A percentile compares a stretch with the other conserved stretches of the same genome.
Evolutionary conservation across 2,329 filamentous ascomycete species (phyloP).

Genomic region (Pyrenophora graminea): DNA sequence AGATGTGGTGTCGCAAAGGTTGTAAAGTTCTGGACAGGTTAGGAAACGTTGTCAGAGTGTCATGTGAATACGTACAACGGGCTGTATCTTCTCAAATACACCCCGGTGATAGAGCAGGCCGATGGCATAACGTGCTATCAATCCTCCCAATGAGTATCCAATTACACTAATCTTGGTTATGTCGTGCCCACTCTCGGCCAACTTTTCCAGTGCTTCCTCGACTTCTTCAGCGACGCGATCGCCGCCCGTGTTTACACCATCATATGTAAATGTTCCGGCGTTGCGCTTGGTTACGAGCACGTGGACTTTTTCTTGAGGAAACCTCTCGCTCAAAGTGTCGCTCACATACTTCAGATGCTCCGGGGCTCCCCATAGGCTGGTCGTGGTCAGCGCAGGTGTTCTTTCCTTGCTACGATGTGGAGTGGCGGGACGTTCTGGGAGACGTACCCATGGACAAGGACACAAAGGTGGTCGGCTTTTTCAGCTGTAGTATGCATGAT

Average conservation of each 20-base stretch:
- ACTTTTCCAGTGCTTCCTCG: slow-evolving; percentile 59
- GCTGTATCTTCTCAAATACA: slow-evolving; percentile 76
- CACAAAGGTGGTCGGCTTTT: slow-evolving; percentile 69
- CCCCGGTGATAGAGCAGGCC: slow-evolving; percentile 82
- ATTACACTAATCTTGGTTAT: slow-evolving; percentile 84
- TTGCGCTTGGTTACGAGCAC: slow-evolving; percentile 75
- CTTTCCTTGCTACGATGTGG: slow-evolving; percentile 1
- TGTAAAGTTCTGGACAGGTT: slow-evolving; percentile 73
- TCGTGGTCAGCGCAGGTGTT: slow-evolving; percentile 17
- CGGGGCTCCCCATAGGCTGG: slow-evolving; percentile 78
- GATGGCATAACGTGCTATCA: slow-evolving; percentile 84
- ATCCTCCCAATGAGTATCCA: slow-evolving; percentile 86
- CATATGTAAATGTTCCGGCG: slow-evolving; percentile 69
- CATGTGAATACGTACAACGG: slow-evolving; percentile 65
- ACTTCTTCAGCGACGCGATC: slow-evolving; percentile 68
- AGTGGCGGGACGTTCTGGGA: slow-evolving; percentile 1
- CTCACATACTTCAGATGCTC: slow-evolving; percentile 71
- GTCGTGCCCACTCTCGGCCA: slow-evolving; percentile 65
- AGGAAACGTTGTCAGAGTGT: slow-evolving; percentile 5
- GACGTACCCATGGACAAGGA: slow-evolving; percentile 74
- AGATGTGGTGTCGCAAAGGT: slow-evolving; percentile 85
- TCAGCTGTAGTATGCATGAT: slow-evolving; percentile 2
- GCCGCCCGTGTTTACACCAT: slow-evolving; percentile 70
- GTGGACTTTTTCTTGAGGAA: slow-evolving; percentile 67
- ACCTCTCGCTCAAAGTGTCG: slow-evolving; percentile 64